Percentiles rank a stretch among this genome's conserved stretches.
Conservation (phyloP, 495 filamentous ascomycete genomes). For the Polyplosphaeria fusca region DNA sequence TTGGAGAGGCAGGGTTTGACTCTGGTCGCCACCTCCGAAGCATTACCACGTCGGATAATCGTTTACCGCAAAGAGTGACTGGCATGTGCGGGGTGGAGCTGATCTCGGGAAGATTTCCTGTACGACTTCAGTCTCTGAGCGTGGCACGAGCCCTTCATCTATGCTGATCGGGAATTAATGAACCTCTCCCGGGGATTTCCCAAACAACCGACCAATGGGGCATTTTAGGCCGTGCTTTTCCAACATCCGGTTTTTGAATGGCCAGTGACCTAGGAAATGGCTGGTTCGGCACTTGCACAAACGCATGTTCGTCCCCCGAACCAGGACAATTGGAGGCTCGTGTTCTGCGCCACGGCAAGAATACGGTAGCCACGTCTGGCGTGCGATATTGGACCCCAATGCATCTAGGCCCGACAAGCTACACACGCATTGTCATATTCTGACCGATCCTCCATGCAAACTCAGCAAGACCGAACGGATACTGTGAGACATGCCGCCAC, state of each 20-base stretch:
- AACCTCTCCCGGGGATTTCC: conserved; percentile 16
- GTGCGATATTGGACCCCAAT: too few species aligned
- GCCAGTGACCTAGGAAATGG: conserved; percentile 3
- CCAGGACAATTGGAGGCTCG: not conserved
- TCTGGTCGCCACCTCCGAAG: conserved; percentile 20
- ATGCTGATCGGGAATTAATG: conserved; percentile 23
- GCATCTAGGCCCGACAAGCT: too few species aligned
- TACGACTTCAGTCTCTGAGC: not conserved
- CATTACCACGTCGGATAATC: conserved; percentile 27
- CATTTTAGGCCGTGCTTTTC: conserved; percentile 6
- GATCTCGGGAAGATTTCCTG: not conserved
- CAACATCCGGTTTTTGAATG: not conserved
- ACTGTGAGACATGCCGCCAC: too few species aligned
- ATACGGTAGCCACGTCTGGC: too few species aligned
- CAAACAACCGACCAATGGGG: conserved; percentile 15
- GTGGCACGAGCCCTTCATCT: conserved; percentile 16
- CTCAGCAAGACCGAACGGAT: too few species aligned
- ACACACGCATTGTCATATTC: too few species aligned
- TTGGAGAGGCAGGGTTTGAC: conserved; percentile 23
- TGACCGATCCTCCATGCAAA: too few species aligned
- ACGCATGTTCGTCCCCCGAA: conserved; percentile 7
- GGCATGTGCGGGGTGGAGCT: conserved; percentile 4
- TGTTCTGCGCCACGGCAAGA: not conserved
- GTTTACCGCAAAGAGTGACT: conserved; percentile 28
- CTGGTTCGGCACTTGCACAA: conserved; percentile 16